A percentile compares a stretch with the other conserved stretches of the same genome.
Conservation (phyloP, 23 red algal genomes). For the Agarophyton chilense region DNA sequence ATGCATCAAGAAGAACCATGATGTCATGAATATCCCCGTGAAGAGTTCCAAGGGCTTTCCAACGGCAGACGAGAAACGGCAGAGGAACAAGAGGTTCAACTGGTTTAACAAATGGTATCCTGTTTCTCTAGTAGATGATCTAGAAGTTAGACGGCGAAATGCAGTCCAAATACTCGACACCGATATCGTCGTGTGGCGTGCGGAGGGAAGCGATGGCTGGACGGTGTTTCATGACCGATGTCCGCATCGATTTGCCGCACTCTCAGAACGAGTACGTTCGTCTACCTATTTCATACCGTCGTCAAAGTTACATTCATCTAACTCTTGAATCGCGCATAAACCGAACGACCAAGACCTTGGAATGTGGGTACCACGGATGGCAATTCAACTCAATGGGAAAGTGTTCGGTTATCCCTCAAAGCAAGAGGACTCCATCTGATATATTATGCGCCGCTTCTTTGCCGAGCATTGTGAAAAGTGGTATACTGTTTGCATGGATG, state of each 20-base stretch:
- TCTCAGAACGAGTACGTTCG: slow-evolving; percentile 51
- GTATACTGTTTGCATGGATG: slow-evolving; percentile 55
- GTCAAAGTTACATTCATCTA: not conserved
- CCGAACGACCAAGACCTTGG: not conserved
- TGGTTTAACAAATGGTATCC: slow-evolving; percentile 74
- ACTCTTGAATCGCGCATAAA: slow-evolving; percentile 23
- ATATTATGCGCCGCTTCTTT: slow-evolving; percentile 27
- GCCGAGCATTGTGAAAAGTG: not conserved
- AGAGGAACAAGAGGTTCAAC: no score
- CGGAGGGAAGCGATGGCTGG: not conserved
- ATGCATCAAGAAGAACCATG: no score
- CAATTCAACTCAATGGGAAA: slow-evolving; percentile 24
- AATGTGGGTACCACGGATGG: slow-evolving; percentile 74
- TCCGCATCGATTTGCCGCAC: slow-evolving; percentile 62
- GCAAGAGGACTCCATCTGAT: not conserved
- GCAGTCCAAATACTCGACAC: slow-evolving; percentile 7
- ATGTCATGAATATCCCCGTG: no score
- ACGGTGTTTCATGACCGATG: slow-evolving; percentile 57
- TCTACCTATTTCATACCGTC: not conserved
- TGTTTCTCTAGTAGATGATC: slow-evolving; percentile 32
- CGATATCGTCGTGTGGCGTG: slow-evolving; percentile 51
- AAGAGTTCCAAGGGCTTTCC: no score
- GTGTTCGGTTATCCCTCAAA: slow-evolving; percentile 38
- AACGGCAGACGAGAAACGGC: no score
- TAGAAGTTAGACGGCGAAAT: not conserved